Evolutionary conservation across 2,329 filamentous ascomycete genomes (phyloP), one percentile per base, ranked within the genome.

Genomic region (Penicillium sp.): DNA sequence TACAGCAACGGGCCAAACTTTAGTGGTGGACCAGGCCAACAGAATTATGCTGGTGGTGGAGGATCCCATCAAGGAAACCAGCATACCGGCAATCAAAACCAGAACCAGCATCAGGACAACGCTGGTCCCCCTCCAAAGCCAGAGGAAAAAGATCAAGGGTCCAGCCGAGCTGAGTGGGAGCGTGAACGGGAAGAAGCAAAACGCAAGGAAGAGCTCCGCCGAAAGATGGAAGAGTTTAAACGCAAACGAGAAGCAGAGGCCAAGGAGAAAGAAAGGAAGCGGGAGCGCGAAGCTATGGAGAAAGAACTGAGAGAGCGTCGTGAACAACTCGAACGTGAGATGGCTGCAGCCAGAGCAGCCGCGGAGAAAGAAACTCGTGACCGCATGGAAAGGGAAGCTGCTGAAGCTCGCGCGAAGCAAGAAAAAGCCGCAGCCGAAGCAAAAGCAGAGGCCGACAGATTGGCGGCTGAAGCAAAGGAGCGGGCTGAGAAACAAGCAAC

Each of bases 231-330:
- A 16, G 61, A 57, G 34, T 61, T 60, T 29, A 60, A 57, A 36
- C 51, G 54, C 39, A 61, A 62, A 36, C 48, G 62, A 31, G 59
- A 65, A 32, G 61, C 61, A 39, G 54, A 64, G 47, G 51, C 57
- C 32, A 55, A 59, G 31, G 64, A 67, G 40, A 61, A 62, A 31
- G 56, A 66, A 35, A 54, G 55, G 28, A 54, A 65, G 37, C 57
- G 60, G 1, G 65, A 68, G 38, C 59, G 61, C 15, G 65, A 68
- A 38, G 59, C 56, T 7, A 64, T 66, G 52, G 65, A 68, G 42
- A 56, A 56, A 26, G 62, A 66, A 37, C 46, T 65, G 20, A 56
- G 57, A 27, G 61, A 66, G 44, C 62, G 62, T 20, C 61, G 60
- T 28, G 63, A 66, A 44, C 63, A 66, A 37, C 52, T 65, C 12